Evolutionary conservation across 164 flowering plant genomes (phyloP), one percentile per base, ranked within the genome.

Genomic region (Macadamia integrifolia): DNA sequence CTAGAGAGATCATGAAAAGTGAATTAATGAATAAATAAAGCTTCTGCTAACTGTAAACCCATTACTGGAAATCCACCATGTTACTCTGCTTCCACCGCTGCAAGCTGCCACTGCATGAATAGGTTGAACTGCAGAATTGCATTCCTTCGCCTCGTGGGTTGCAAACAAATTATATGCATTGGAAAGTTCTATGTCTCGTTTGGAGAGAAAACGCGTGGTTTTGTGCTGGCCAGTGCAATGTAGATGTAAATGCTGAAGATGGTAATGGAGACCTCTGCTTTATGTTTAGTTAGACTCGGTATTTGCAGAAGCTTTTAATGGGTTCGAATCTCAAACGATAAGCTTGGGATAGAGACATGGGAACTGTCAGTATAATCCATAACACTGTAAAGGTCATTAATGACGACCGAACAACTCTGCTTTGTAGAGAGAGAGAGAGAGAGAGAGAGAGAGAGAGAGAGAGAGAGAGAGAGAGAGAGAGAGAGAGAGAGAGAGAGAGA

Each of bases 391-490:
- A 67, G 17, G 60, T 49, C 46, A 65, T 69, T 66, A 68, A 68
- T 71, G 73, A 60, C 32, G 30, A 67, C 76, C 72, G 66, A 35
- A 5, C 62, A 40, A 48, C 55, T 32, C 42, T 62, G 64, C 72
- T 59, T 9, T 46, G 50, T 46, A 9, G 61, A 30, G 56, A 59
- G 55, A 52, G 71, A 67, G 71, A 72, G 71, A 68, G 56, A 64
- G 58, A 64, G 66, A 30, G 58, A 49, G 57, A 48, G 72, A 40
- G 48, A 46, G 9, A 9, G 13, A 14, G 23, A 4, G 13, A n/a
- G n/a, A n/a, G n/a, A n/a, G n/a, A n/a, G n/a, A 9, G 61, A 30
- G 56, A 59, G 55, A 52, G 71, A 67, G 71, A 72, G 71, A 68
- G 56, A 64, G 58, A 64, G 66, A 30, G 58, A 49, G 57, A 48